A percentile compares a stretch with the other conserved stretches of the same genome.
Evolutionary conservation across 306 rosid species (phyloP).

Genomic region (Dryas drummondii): DNA sequence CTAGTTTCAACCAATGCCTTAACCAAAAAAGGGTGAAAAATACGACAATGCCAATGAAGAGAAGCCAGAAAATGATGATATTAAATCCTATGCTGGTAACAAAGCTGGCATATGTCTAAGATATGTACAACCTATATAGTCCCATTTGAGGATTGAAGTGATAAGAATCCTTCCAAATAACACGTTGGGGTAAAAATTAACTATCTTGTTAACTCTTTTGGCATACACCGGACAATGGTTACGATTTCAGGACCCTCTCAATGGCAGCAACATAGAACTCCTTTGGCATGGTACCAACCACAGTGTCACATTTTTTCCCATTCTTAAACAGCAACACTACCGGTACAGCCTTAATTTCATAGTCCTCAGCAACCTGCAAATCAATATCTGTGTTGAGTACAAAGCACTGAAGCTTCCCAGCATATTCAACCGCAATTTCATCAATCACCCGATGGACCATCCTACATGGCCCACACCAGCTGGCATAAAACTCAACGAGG

Average conservation of each 20-base stretch:
- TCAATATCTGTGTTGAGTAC: conserved; percentile 73
- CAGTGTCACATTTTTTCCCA: conserved; percentile 73
- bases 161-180: conserved; percentile 13
- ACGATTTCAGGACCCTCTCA: conserved; percentile 68
- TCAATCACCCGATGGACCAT: conserved; percentile 87
- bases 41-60: not conserved
- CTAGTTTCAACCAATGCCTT: not conserved
- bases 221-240: conserved; percentile 13
- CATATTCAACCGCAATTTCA: conserved; percentile 66
- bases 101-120: conserved; percentile 14
- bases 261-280: conserved; percentile 84
- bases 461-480: conserved; percentile 96
- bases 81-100: conserved; percentile 19
- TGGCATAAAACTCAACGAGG: conserved; percentile 82
- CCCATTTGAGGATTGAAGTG: conserved; percentile 21
- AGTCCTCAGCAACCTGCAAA: conserved; percentile 61
- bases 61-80: conserved; percentile 18
- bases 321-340: conserved; percentile 82
- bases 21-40: not conserved
- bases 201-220: not conserved
- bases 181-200: conserved; percentile 17
- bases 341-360: conserved; percentile 89
- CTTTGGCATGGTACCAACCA: conserved; percentile 95
- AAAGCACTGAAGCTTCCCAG: conserved; percentile 74
- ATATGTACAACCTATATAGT: conserved; percentile 26